phyloP scores from a whole-genome alignment of 441 rosid species.

The Bruguiera hainesii region DNA sequence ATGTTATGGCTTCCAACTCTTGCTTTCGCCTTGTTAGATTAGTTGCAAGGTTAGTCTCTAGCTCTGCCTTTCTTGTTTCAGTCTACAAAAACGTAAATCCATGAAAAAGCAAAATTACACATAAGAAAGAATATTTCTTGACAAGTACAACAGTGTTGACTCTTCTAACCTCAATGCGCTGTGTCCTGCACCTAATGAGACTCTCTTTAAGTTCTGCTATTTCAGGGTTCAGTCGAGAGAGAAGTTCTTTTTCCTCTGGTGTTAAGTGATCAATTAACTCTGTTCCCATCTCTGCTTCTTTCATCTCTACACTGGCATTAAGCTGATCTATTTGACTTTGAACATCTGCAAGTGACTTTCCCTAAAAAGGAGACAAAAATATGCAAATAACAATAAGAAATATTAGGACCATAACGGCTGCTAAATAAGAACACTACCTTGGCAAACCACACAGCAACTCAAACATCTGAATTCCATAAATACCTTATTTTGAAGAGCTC shows the following conservation, averaged over 20 bases:
- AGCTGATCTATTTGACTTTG: conserved; percentile 80
- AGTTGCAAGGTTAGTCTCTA: conserved; percentile 89
- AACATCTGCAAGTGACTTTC: conserved; percentile 78
- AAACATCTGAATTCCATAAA: conserved; percentile 4
- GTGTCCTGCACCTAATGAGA: conserved; percentile 67
- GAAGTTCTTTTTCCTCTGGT: conserved; percentile 65
- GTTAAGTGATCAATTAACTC: conserved; percentile 97
- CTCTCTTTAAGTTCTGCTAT: conserved; percentile 69
- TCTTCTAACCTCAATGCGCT: conserved; percentile 78
- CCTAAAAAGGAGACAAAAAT: conserved; percentile 39
- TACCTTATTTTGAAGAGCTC: conserved; percentile 91
- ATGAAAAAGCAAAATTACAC: conserved; percentile 14
- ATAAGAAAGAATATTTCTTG: conserved; percentile 5
- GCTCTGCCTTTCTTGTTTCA: conserved; percentile 96
- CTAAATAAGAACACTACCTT: conserved; percentile 2
- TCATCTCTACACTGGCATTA: conserved; percentile 67
- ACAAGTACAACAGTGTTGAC: conserved; percentile 15
- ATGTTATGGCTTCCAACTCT: conserved; percentile 79
- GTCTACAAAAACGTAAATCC: conserved; percentile 41
- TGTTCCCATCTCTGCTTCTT: conserved; percentile 92
- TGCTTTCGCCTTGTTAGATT: conserved; percentile 93
- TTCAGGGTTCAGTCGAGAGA: conserved; percentile 81
- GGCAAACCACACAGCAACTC: conserved; percentile 13
- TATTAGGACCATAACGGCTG: conserved; percentile 9
- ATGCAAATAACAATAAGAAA: conserved; percentile 12